Conservation (phyloP, 352 stramenopile genomes). For the Pythium monospermum region DNA sequence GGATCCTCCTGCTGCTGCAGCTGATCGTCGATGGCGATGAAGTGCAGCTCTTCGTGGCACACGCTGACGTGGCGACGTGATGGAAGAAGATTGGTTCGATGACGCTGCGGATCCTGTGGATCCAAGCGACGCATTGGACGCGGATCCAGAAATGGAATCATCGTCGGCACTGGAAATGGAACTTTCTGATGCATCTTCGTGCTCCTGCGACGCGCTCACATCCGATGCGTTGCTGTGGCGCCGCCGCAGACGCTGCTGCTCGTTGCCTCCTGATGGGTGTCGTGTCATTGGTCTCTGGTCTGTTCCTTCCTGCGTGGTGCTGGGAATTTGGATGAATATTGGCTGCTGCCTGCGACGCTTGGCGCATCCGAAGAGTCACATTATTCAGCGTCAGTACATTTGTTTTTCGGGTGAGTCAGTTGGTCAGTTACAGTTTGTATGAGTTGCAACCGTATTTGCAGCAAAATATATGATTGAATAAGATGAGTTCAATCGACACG, state of each 20-base stretch:
- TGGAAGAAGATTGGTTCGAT: slow-evolving; percentile 8
- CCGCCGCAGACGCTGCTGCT: neutral
- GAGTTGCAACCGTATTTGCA: too few species aligned
- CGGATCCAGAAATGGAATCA: neutral
- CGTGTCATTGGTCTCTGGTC: slow-evolving; percentile 7
- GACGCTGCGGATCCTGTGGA: neutral
- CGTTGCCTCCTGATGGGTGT: neutral
- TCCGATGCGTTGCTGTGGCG: neutral
- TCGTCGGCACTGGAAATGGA: slow-evolving; percentile 4
- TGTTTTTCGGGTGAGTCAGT: too few species aligned
- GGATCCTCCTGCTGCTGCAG: too few species aligned
- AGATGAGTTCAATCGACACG: slow-evolving; percentile 22
- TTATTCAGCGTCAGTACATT: neutral
- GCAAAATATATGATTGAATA: too few species aligned
- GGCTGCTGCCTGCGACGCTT: neutral
- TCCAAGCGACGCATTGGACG: slow-evolving; percentile 1
- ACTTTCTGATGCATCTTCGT: neutral
- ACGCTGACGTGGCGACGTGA: too few species aligned
- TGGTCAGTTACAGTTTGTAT: too few species aligned
- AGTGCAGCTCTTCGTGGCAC: too few species aligned
- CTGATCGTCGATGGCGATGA: too few species aligned
- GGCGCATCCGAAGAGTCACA: slow-evolving; percentile 9
- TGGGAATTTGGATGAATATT: neutral
- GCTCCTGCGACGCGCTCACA: neutral
- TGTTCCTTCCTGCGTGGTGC: neutral